These are phyloP conservation scores for Rhinocladiella mackenziei DNA, from an alignment of 2,329 filamentous ascomycete genomes.

Conservation along the genomic window DNA sequence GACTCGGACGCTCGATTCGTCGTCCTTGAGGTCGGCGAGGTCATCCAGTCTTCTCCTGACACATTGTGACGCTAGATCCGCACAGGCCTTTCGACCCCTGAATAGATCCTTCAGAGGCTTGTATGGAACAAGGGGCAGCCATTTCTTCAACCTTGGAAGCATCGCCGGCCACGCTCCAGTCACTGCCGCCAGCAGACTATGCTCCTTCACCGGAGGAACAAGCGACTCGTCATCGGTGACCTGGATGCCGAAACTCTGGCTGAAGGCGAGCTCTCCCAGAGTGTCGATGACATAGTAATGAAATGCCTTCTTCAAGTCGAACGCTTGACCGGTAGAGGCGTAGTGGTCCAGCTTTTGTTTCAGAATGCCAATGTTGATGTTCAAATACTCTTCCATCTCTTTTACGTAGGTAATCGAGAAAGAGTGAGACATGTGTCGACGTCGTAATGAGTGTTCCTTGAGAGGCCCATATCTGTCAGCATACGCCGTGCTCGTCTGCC, in stretches of 20 bases:
- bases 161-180: slow-evolving; percentile 33
- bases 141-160: slow-evolving; percentile 30
- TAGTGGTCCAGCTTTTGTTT: slow-evolving; percentile 25
- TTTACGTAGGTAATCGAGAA: slow-evolving; percentile 36
- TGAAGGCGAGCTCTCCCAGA: slow-evolving; percentile 27
- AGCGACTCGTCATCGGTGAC: slow-evolving; percentile 29
- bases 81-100: neutral
- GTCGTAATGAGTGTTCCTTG: slow-evolving; percentile 6
- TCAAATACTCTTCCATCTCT: slow-evolving; percentile 37
- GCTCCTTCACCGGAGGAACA: slow-evolving; percentile 36
- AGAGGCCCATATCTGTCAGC: neutral
- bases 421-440: slow-evolving; percentile 33
- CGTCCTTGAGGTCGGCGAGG: slow-evolving; percentile 16
- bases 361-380: slow-evolving; percentile 33
- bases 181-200: slow-evolving; percentile 34
- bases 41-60: slow-evolving; percentile 4
- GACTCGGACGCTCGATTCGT: slow-evolving; percentile 30
- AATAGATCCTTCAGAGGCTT: slow-evolving; percentile 1
- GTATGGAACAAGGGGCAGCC: slow-evolving; percentile 28
- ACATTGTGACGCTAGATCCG: slow-evolving; percentile 1
- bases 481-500: neutral
- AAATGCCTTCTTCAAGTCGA: slow-evolving; percentile 35
- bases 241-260: slow-evolving; percentile 34
- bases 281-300: slow-evolving; percentile 20
- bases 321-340: slow-evolving; percentile 17